Evolutionary conservation across 2,329 filamentous ascomycete genomes (phyloP), one percentile per base, ranked within the genome.

Genomic region (Stenocarpella maydis): DNA sequence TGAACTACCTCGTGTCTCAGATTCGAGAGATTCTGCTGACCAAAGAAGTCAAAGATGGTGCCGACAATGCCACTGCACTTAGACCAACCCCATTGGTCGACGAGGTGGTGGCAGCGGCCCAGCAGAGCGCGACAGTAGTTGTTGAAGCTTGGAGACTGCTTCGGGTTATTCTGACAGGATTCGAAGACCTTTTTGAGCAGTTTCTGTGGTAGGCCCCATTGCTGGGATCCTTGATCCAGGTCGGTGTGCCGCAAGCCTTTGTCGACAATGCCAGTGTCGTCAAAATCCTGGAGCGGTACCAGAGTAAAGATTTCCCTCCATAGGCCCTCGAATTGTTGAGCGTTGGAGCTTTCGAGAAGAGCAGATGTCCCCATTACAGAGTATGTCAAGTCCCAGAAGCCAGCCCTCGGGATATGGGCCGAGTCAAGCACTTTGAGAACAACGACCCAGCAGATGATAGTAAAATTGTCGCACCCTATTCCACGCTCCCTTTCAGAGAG

Each of bases 11-110:
- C 90, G 69, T 91, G 91, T 45, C 88, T 85, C 50, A 92, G 76
- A 76, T 92, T 87, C 2, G 85, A 84, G 14, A 92, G 82, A 54
- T 87, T 84, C 71, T 89, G 87, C 2, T 85, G 85, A 12, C 88
- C 89, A 73, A 91, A 92, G 74, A 91, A 91, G 77, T 92, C 89
- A 71, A 91, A 92, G 3, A 92, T 85, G 1, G 85, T 81, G 1
- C 89, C 88, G 39, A 91, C 80, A 17, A 91, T 82, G 14, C 83
- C 80, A 55, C 85, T 86, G 73, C 85, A 87, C 71, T 82, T 87
- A 45, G 82, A 82, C 90, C 90, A 92, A 4, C 88, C 88, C 90
- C 90, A 92, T 76, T 89, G 85, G 69, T 85, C 81, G 55, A 91
- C 86, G 12, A 91, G 82, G 74, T 87, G 86, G 74, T 91, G 85